These are phyloP conservation scores for Cyberlindnera americana DNA, from an alignment of 805 yeast genomes.

Conservation along the genomic window DNA sequence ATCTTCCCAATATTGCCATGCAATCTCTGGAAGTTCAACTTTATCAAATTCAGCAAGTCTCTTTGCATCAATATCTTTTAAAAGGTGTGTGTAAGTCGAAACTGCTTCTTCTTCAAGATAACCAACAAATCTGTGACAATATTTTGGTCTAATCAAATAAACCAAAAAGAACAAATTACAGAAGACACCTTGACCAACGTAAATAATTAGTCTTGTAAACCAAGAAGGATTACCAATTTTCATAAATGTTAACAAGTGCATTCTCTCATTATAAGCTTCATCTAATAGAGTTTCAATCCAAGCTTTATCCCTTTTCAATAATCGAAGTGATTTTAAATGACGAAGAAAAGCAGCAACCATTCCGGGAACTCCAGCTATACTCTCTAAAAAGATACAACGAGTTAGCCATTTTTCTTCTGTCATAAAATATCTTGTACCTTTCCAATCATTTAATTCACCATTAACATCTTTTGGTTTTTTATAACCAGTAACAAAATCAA, in stretches of 20 bases:
- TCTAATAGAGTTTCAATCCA: slow-evolving; percentile 72
- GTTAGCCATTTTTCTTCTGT: slow-evolving; percentile 63
- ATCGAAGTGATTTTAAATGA: slow-evolving; percentile 60
- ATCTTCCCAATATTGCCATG: slow-evolving; percentile 57
- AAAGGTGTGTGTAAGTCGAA: slow-evolving; percentile 58
- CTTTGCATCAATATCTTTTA: slow-evolving; percentile 50
- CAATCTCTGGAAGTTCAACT: slow-evolving; percentile 51
- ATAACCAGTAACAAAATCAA: slow-evolving; percentile 65
- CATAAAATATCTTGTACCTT: slow-evolving; percentile 45
- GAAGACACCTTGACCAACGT: slow-evolving; percentile 68
- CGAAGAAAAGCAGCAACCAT: slow-evolving; percentile 71
- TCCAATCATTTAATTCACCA: slow-evolving; percentile 30
- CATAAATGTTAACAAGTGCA: slow-evolving; percentile 69
- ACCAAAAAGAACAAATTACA: slow-evolving; percentile 59
- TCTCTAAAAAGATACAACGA: slow-evolving; percentile 59
- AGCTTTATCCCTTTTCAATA: slow-evolving; percentile 63
- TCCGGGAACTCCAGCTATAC: slow-evolving; percentile 80
- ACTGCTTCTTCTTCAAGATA: slow-evolving; percentile 78
- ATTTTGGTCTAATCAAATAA: slow-evolving; percentile 55
- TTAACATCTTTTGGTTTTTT: slow-evolving; percentile 46
- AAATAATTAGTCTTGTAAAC: slow-evolving; percentile 51
- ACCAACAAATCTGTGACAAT: slow-evolving; percentile 75
- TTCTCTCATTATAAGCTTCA: slow-evolving; percentile 76
- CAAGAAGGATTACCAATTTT: slow-evolving; percentile 60
- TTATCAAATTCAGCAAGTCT: slow-evolving; percentile 45